phyloP scores from a whole-genome alignment of 805 yeast species.

The Zygotorulaspora sp. region DNA sequence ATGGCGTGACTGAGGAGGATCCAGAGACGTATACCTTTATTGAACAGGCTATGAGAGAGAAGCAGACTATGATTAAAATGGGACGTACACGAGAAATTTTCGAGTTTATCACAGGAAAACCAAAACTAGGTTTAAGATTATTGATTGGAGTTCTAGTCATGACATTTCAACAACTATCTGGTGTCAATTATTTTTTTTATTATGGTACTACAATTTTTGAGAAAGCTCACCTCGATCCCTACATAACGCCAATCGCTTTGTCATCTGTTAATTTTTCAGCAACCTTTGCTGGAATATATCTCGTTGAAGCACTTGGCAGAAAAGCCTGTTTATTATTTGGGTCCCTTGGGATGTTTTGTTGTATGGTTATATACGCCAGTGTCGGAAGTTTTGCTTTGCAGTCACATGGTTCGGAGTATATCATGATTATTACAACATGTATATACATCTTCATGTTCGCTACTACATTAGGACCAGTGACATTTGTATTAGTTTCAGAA shows the following conservation, averaged over 20 bases:
- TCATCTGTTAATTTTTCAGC: conserved; percentile 55
- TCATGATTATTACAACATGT: conserved; percentile 63
- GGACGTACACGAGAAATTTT: conserved; percentile 12
- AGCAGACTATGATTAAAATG: conserved; percentile 43
- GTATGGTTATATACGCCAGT: conserved; percentile 57
- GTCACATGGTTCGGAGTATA: conserved; percentile 46
- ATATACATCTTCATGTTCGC: conserved; percentile 64
- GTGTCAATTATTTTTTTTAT: conserved; percentile 62
- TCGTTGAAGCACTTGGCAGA: conserved; percentile 54
- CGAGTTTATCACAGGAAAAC: conserved; percentile 59
- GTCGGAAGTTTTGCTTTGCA: conserved; percentile 51
- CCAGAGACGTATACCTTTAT: conserved; percentile 47
- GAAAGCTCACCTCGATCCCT: conserved; percentile 58
- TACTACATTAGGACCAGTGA: conserved; percentile 71
- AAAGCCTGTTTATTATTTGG: conserved; percentile 47
- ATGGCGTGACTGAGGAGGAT: conserved; percentile 45
- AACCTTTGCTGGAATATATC: conserved; percentile 48
- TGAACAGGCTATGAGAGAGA: conserved; percentile 37
- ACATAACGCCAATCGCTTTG: conserved; percentile 53
- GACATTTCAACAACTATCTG: conserved; percentile 58
- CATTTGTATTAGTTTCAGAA: conserved; percentile 62
- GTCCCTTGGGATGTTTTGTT: conserved; percentile 48
- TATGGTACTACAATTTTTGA: conserved; percentile 60
- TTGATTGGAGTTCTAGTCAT: conserved; percentile 56
- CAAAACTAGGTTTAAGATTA: conserved; percentile 48